These are phyloP conservation scores for Massarina eburnea DNA, from an alignment of 2,329 filamentous ascomycete species.

Conservation along the genomic window DNA sequence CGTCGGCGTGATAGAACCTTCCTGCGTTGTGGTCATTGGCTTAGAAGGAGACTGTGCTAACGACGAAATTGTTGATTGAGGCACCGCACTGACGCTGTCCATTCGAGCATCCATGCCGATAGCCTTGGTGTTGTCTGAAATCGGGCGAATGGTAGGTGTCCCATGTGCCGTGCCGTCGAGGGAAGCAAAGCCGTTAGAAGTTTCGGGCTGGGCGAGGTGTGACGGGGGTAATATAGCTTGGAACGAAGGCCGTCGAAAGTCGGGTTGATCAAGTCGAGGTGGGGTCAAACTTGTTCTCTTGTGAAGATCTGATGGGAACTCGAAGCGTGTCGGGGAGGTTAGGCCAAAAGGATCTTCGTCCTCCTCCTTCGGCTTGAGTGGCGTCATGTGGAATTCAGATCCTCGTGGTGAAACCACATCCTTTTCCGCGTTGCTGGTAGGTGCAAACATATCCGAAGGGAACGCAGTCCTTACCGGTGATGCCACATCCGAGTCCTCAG, in stretches of 20 bases:
- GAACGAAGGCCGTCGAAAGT: constrained; percentile 37
- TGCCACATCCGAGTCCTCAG: constrained; percentile 17
- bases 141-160: constrained; percentile 19
- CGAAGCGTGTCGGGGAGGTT: constrained; percentile 45
- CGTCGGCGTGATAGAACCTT: constrained; percentile 16
- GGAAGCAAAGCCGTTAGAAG: constrained; percentile 38
- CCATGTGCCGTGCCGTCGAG: constrained; percentile 38
- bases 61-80: constrained; percentile 11
- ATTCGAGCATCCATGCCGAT: constrained; percentile 15
- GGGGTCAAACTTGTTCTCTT: constrained; percentile 19
- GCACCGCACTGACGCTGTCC: constrained; percentile 28
- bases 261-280: constrained; percentile 19
- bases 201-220: constrained; percentile 26
- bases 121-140: constrained; percentile 13
- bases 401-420: constrained; percentile 40
- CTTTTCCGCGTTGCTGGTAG: constrained; percentile 32
- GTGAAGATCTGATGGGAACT: constrained; percentile 32
- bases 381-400: constrained; percentile 42
- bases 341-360: constrained; percentile 42
- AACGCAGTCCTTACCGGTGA: constrained; percentile 47
- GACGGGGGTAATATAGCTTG: constrained; percentile 40
- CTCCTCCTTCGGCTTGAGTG: constrained; percentile 31
- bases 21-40: constrained; percentile 1
- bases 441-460: constrained; percentile 32
- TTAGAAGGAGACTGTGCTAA: constrained; percentile 13